phyloP scores from a whole-genome alignment of 495 filamentous ascomycete species.

The Aspergillus wentii region DNA sequence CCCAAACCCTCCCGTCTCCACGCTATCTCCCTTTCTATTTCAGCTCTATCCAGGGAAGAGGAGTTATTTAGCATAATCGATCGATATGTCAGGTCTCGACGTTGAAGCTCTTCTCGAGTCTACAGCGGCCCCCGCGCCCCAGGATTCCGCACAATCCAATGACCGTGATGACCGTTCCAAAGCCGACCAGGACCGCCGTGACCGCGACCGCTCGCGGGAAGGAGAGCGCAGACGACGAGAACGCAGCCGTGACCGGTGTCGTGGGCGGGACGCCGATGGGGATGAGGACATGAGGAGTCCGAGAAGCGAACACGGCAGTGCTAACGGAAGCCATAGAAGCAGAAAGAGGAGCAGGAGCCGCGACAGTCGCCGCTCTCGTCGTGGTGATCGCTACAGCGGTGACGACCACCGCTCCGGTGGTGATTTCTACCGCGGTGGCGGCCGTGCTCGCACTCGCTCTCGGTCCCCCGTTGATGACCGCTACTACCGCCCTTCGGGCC shows the following conservation, averaged over 20 bases:
- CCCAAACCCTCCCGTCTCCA: conserved; percentile 29
- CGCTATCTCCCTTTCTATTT: conserved; percentile 19
- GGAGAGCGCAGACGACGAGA: conserved; percentile 55
- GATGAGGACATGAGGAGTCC: conserved; percentile 67
- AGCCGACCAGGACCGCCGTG: conserved; percentile 49
- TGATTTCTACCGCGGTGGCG: conserved; percentile 70
- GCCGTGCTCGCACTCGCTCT: conserved; percentile 67
- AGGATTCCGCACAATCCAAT: conserved; percentile 48
- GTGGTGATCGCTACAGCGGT: conserved; percentile 65
- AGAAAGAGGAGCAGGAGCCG: conserved; percentile 63
- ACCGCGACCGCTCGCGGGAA: conserved; percentile 54
- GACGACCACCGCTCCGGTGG: conserved; percentile 63
- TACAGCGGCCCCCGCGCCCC: conserved; percentile 61
- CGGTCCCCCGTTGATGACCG: conserved; percentile 69
- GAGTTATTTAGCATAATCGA: conserved; percentile 10
- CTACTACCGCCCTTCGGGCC: conserved; percentile 70
- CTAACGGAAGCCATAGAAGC: conserved; percentile 76
- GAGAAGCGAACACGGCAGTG: conserved; percentile 75
- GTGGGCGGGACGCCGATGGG: conserved; percentile 56
- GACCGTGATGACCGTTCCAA: conserved; percentile 56
- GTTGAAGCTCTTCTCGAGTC: conserved; percentile 93
- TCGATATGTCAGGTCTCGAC: conserved; percentile 80
- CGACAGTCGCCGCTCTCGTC: conserved; percentile 69
- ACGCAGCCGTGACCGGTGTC: conserved; percentile 63
- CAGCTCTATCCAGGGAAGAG: conserved; percentile 12